Evolutionary conservation across 163 green algal genomes (phyloP).

Genomic region (Scenedesmus sp.): DNA sequence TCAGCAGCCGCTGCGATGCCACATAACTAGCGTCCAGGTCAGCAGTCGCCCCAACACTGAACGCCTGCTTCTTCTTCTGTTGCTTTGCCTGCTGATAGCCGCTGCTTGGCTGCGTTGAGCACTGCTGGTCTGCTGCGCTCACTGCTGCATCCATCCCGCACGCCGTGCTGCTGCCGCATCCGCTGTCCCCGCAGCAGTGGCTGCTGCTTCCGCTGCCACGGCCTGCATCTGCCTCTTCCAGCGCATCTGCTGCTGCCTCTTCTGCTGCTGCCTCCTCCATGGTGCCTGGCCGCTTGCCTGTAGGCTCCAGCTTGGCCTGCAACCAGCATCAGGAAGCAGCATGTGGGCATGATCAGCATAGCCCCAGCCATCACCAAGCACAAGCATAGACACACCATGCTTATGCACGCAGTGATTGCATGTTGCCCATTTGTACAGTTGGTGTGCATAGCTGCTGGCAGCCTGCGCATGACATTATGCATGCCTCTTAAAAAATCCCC

Average conservation of each 20-base stretch:
- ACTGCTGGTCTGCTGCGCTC: neutral
- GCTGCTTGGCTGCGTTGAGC: neutral
- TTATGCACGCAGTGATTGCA: no score
- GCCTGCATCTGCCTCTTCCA: neutral
- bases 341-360: neutral
- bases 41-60: neutral
- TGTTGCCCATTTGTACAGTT: no score
- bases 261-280: conserved; percentile 31
- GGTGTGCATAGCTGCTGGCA: neutral
- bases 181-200: neutral
- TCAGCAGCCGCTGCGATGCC: conserved; percentile 77
- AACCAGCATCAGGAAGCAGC: neutral
- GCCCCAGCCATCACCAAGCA: neutral
- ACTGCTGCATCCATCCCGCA: neutral
- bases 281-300: conserved; percentile 16
- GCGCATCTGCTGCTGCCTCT: conserved; percentile 17
- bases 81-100: neutral
- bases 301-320: conserved; percentile 51
- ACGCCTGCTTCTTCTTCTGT: neutral
- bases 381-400: neutral
- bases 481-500: neutral
- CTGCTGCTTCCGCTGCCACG: conserved; percentile 8
- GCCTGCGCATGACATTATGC: no score
- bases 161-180: neutral
- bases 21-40: conserved; percentile 73